Conservation (phyloP, 148 eudicot species). For the Arctostaphylos glauca region DNA sequence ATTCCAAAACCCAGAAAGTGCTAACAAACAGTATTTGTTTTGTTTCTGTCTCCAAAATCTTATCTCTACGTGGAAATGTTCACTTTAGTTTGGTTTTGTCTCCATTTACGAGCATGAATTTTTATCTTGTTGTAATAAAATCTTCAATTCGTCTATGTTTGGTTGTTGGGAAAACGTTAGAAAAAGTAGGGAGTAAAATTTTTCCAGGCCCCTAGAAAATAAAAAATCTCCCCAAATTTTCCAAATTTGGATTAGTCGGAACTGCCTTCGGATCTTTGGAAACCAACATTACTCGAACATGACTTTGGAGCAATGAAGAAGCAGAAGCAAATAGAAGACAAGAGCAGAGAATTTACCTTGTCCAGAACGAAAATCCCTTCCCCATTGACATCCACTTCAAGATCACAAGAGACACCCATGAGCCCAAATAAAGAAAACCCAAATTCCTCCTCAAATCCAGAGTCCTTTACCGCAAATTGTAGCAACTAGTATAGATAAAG, state of each 20-base stretch:
- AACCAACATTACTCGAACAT: background rate
- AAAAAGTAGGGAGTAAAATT: too few species aligned
- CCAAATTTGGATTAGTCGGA: too few species aligned
- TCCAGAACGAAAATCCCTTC: slow-evolving; percentile 74
- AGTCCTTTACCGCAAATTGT: slow-evolving; percentile 15
- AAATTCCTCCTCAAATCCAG: slow-evolving; percentile 31
- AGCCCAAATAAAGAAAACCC: slow-evolving; percentile 16
- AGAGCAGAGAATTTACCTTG: slow-evolving; percentile 48
- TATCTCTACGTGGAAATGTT: too few species aligned
- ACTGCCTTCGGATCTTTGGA: too few species aligned
- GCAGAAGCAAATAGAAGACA: slow-evolving; percentile 9
- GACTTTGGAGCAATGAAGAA: background rate
- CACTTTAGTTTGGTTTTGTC: too few species aligned
- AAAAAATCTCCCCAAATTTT: too few species aligned
- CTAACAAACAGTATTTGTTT: background rate
- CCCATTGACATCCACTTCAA: slow-evolving; percentile 84
- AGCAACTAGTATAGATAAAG: background rate
- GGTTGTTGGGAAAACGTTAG: too few species aligned
- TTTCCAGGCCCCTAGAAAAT: too few species aligned
- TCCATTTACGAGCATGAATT: too few species aligned
- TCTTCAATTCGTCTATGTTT: too few species aligned
- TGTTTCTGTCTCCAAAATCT: too few species aligned
- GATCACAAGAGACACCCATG: slow-evolving; percentile 53
- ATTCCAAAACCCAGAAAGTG: background rate
- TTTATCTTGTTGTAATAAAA: too few species aligned